These are phyloP conservation scores for Lactarius sp. DNA, from an alignment of 768 basidiomycete genomes.

Conservation along the genomic window DNA sequence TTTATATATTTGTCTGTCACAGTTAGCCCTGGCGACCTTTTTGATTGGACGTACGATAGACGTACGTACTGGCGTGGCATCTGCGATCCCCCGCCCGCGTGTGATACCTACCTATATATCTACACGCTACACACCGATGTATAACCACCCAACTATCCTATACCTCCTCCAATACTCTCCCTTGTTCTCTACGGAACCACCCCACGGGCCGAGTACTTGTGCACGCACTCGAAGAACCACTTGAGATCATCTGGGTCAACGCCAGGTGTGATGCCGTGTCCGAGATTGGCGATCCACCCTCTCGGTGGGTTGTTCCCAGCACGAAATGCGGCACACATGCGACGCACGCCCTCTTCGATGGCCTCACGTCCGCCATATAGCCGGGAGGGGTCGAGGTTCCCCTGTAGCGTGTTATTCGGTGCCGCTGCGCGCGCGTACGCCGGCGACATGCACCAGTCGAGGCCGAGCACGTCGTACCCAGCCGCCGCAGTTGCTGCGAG, in stretches of 20 bases:
- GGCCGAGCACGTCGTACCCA: slow-evolving; percentile 83
- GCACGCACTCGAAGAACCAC: slow-evolving; percentile 89
- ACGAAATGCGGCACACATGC: slow-evolving; percentile 71
- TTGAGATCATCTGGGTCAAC: slow-evolving; percentile 90
- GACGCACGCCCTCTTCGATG: slow-evolving; percentile 80
- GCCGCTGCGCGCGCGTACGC: slow-evolving; percentile 60
- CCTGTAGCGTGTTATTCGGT: slow-evolving; percentile 71
- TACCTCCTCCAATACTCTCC: slow-evolving; percentile 18
- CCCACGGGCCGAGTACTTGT: slow-evolving; percentile 60
- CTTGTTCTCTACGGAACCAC: slow-evolving; percentile 4
- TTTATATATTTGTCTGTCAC: slow-evolving; percentile 22
- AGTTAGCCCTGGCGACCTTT: slow-evolving; percentile 15
- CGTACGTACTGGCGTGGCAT: slow-evolving; percentile 19
- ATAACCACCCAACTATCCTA: slow-evolving; percentile 25
- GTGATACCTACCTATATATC: slow-evolving; percentile 23
- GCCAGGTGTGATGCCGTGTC: slow-evolving; percentile 94
- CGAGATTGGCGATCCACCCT: slow-evolving; percentile 96
- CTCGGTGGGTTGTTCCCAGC: slow-evolving; percentile 44
- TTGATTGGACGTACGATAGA: slow-evolving; percentile 17
- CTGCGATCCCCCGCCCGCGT: slow-evolving; percentile 20
- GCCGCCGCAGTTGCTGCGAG: slow-evolving; percentile 48
- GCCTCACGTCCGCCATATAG: slow-evolving; percentile 83
- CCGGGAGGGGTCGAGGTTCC: slow-evolving; percentile 87
- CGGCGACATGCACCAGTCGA: slow-evolving; percentile 90
- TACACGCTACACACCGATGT: slow-evolving; percentile 21